Conservation (phyloP, 2,329 filamentous ascomycete species). For the Talaromyces sp. region DNA sequence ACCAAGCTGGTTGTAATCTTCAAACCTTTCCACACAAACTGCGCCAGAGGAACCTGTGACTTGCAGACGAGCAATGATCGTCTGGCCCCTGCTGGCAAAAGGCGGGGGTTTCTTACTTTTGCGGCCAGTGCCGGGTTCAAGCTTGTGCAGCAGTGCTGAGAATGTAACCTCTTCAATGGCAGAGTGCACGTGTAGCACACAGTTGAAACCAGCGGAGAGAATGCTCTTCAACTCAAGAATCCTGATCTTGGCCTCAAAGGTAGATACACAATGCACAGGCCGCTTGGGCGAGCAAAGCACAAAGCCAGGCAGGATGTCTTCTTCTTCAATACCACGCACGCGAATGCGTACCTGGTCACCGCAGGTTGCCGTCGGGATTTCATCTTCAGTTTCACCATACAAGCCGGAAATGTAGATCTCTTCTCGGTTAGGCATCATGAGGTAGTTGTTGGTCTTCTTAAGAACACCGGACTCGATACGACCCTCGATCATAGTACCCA, state of each 20-base stretch:
- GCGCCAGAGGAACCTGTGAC: conserved; percentile 78
- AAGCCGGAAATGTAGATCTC: conserved; percentile 75
- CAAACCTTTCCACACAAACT: conserved; percentile 90
- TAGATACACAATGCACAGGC: conserved; percentile 80
- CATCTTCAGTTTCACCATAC: conserved; percentile 95
- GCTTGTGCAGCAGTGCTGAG: conserved; percentile 77
- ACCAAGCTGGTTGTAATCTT: conserved; percentile 92
- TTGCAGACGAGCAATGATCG: conserved; percentile 89
- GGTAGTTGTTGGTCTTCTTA: conserved; percentile 78
- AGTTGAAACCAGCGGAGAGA: conserved; percentile 92
- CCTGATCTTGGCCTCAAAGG: conserved; percentile 94
- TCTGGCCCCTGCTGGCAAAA: conserved; percentile 73
- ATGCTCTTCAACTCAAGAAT: conserved; percentile 94
- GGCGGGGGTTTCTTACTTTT: conserved; percentile 92
- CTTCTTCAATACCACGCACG: conserved; percentile 91
- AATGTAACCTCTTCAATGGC: conserved; percentile 98
- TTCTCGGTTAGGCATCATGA: conserved; percentile 95
- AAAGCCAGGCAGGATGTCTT: conserved; percentile 92
- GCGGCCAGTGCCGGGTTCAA: conserved; percentile 89
- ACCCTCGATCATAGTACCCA: conserved; percentile 96
- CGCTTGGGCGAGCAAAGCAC: conserved; percentile 94
- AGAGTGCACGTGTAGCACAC: conserved; percentile 93
- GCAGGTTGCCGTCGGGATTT: conserved; percentile 74
- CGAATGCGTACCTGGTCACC: conserved; percentile 93
- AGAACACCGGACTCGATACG: conserved; percentile 93